A percentile compares a stretch with the other conserved stretches of the same genome.
Conservation (phyloP, 176 grass and related monocot genomes). For the Oryza punctata region DNA sequence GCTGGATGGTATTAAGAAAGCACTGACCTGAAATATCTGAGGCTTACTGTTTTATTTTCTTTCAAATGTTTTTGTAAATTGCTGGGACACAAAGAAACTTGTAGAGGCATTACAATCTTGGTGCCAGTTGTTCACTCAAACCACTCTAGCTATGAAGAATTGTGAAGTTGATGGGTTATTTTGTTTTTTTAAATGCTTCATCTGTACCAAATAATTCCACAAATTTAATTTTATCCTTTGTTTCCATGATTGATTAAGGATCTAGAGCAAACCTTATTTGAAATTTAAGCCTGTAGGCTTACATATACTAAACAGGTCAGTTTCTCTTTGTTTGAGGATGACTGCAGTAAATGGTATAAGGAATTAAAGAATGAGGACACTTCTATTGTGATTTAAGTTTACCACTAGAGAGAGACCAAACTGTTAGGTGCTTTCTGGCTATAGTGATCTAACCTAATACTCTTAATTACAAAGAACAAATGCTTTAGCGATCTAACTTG, state of each 20-base stretch:
- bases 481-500: not conserved
- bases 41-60: not conserved
- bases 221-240: not conserved
- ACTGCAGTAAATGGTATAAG: not conserved
- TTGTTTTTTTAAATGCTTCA: not conserved
- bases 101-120: too few relatives aligned
- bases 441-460: not conserved
- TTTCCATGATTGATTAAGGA: not conserved
- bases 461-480: not conserved
- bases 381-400: not conserved
- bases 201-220: not conserved
- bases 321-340: not conserved
- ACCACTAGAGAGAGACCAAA: not conserved
- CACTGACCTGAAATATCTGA: too few relatives aligned
- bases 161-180: not conserved
- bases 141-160: not conserved
- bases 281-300: not conserved
- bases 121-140: not conserved
- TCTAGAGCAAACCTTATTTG: not conserved
- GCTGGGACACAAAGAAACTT: not conserved
- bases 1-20: too few relatives aligned
- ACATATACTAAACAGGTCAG: not conserved
- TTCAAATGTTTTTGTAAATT: not conserved
- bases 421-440: not conserved
- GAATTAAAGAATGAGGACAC: not conserved